Evolutionary conservation across 129 eudicot species (phyloP), one percentile per base, ranked within the genome.

Genomic region (Glebionis coronaria): DNA sequence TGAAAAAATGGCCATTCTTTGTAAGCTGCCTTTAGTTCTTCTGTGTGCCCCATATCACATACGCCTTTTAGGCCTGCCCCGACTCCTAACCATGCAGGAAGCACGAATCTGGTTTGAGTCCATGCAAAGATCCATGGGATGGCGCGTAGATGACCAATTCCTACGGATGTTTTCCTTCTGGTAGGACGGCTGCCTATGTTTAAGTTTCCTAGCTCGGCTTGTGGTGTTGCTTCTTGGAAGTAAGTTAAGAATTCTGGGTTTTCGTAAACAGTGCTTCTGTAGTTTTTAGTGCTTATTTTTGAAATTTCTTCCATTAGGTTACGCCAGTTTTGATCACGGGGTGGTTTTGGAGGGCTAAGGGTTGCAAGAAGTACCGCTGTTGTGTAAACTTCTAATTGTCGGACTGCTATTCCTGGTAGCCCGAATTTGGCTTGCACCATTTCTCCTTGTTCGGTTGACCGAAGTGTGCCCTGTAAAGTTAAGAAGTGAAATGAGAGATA

Each of bases 371-470:
- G 88, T 19, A 91, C 98, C 0, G 98, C 98, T 35, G 98, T 91
- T 16, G 96, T 83, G 86, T 91, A 91, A 72, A 91, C 88, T 57
- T 91, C 98, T 59, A 91, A 75, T 65, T 91, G 98, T 2, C 98
- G 87, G 11, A 88, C 88, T 5, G 96, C 98, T 45, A 82, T 80
- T 20, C 85, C 83, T 55, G 98, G 95, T 10, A 82, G 79, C 12
- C 98, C 98, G 16, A 88, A 88, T 71, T 91, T 91, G 35, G 98
- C 96, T 78, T 91, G 96, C 44, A 91, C 98, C 98, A 91, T 91
- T 79, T 91, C 98, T 76, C 98, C 98, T 70, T 91, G 98, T 68
- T 91, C 96, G 1, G 98, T 91, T 42, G 91, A 85, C 55, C 98
- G 68, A 25, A 91, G 89, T 12, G 98, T 85, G 59, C 98, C 96